phyloP scores from a whole-genome alignment of 257 asterid species.

The Scutellaria barbata region DNA sequence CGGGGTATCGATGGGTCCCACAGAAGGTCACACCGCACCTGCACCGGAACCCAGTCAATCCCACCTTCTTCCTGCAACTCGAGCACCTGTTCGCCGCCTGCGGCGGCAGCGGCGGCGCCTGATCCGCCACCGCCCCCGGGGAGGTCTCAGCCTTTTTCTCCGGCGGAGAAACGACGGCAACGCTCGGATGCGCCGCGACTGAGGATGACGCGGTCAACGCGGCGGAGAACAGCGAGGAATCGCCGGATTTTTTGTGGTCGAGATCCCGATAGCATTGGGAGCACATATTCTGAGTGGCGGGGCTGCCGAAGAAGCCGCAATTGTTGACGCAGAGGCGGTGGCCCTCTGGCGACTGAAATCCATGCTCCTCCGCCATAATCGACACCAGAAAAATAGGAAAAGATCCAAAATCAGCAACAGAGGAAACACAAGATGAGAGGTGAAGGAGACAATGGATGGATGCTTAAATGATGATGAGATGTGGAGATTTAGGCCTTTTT shows the following conservation, averaged over 20 bases:
- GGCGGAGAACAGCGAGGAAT: slow-evolving; percentile 36
- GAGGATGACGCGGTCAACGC: slow-evolving; percentile 29
- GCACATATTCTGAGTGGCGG: slow-evolving; percentile 77
- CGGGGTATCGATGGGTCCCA: slow-evolving; percentile 90
- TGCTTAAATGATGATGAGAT: neutral
- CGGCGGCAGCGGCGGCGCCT: slow-evolving; percentile 38
- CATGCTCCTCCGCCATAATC: slow-evolving; percentile 88
- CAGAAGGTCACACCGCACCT: slow-evolving; percentile 85
- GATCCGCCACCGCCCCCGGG: slow-evolving; percentile 37
- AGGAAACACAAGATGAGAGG: neutral
- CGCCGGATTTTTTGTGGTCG: slow-evolving; percentile 41
- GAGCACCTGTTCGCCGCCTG: slow-evolving; percentile 63
- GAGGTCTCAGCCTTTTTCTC: slow-evolving; percentile 34
- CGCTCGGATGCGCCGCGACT: slow-evolving; percentile 18
- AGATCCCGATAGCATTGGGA: slow-evolving; percentile 73
- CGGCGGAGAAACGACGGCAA: slow-evolving; percentile 24
- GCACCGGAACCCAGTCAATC: slow-evolving; percentile 83
- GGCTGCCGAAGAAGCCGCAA: slow-evolving; percentile 88
- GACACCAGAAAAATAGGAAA: neutral
- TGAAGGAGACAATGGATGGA: neutral
- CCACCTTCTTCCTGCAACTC: slow-evolving; percentile 75
- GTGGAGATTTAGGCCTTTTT: slow-evolving; percentile 1
- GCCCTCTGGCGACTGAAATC: slow-evolving; percentile 74
- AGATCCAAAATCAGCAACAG: neutral
- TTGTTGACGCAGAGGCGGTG: slow-evolving; percentile 78